Evolutionary conservation across 768 basidiomycete species (phyloP).

Genomic region (Boletus reticulatus): DNA sequence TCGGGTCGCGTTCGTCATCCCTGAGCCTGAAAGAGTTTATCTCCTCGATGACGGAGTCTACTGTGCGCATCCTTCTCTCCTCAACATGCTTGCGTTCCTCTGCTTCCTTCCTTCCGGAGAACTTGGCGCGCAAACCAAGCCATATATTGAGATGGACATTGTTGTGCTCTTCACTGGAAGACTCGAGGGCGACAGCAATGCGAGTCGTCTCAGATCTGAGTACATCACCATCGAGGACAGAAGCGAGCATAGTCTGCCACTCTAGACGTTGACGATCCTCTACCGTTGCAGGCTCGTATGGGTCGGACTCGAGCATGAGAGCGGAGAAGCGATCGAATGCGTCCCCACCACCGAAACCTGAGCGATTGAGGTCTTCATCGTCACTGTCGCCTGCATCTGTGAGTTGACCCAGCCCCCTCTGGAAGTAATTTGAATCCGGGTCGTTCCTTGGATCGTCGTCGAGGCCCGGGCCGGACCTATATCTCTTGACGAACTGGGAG

Average conservation of each 20-base stretch:
- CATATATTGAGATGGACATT: slow-evolving; percentile 72
- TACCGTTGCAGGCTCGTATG: slow-evolving; percentile 62
- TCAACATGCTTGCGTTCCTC: slow-evolving; percentile 83
- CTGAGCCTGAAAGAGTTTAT: slow-evolving; percentile 71
- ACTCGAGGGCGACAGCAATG: slow-evolving; percentile 76
- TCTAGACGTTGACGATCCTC: slow-evolving; percentile 83
- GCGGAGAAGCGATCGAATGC: slow-evolving; percentile 50
- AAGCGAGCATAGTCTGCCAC: slow-evolving; percentile 95
- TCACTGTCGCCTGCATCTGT: slow-evolving; percentile 73
- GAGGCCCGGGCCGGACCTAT: slow-evolving; percentile 60
- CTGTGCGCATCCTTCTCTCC: slow-evolving; percentile 76
- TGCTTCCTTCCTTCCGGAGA: slow-evolving; percentile 73
- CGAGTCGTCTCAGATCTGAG: slow-evolving; percentile 93
- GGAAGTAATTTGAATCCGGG: slow-evolving; percentile 81
- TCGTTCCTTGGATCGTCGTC: slow-evolving; percentile 73
- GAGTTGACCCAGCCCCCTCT: slow-evolving; percentile 65
- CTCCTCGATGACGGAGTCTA: slow-evolving; percentile 84
- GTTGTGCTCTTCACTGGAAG: slow-evolving; percentile 66
- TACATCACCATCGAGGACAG: slow-evolving; percentile 91
- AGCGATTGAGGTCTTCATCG: slow-evolving; percentile 60
- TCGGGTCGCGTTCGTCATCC: slow-evolving; percentile 33
- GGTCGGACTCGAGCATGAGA: slow-evolving; percentile 58
- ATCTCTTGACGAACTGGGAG: slow-evolving; percentile 76
- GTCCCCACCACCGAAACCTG: slow-evolving; percentile 42
- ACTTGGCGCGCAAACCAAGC: slow-evolving; percentile 86